Percentiles rank a stretch among this genome's conserved stretches.
Evolutionary conservation across 192 early-diverging fungal species (phyloP).

Genomic region (Coemansia asiatica): DNA sequence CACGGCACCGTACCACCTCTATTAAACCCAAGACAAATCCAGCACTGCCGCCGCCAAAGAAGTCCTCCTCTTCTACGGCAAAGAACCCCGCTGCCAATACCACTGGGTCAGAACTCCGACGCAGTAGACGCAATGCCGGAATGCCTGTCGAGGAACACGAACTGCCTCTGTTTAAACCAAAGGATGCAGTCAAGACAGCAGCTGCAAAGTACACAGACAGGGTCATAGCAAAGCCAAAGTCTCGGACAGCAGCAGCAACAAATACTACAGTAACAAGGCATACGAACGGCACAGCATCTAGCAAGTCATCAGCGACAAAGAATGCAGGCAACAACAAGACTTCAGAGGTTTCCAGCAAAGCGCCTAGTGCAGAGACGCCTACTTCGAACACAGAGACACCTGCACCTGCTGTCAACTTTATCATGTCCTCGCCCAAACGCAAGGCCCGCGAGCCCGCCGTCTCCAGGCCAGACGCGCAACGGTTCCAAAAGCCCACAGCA

Average conservation of each 20-base stretch:
- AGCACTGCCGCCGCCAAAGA: background rate
- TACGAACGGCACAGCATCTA: no score
- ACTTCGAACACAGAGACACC: no score
- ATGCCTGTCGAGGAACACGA: constrained; percentile 13
- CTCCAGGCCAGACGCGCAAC: background rate
- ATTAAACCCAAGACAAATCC: constrained; percentile 3
- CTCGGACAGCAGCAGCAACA: background rate
- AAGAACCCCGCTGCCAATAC: background rate
- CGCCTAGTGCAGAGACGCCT: background rate
- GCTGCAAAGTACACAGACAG: background rate
- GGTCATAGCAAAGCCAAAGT: constrained; percentile 10
- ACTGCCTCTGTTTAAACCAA: background rate
- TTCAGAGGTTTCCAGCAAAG: background rate
- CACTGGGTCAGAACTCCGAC: constrained; percentile 7
- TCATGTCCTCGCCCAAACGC: constrained; percentile 57
- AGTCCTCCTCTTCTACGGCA: background rate
- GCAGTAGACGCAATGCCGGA: constrained; percentile 10
- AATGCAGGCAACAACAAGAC: background rate
- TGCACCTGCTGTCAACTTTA: constrained; percentile 22
- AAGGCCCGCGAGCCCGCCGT: constrained; percentile 20
- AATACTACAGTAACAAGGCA: constrained; percentile 5
- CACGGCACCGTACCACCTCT: constrained; percentile 35
- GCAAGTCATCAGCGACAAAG: constrained; percentile 1
- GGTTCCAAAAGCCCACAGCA: background rate
- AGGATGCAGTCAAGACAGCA: constrained; percentile 5